These are phyloP conservation scores for Aphanoascus verrucosus DNA, from an alignment of 2,329 filamentous ascomycete species.

Conservation along the genomic window DNA sequence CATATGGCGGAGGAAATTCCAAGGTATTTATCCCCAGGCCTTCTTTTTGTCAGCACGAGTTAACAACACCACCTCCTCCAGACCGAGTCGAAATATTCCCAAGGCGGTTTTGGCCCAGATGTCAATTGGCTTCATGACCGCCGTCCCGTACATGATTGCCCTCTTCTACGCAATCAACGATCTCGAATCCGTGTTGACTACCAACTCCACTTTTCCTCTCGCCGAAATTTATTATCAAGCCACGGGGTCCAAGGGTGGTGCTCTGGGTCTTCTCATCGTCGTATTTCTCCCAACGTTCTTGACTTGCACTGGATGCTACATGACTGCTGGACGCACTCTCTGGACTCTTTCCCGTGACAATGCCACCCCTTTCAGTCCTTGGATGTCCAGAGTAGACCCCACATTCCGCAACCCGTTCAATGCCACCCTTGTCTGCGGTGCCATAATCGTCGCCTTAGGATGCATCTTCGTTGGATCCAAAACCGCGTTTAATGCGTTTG, in stretches of 20 bases:
- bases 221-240: slow-evolving; percentile 41
- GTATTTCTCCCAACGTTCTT: slow-evolving; percentile 46
- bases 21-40: slow-evolving; percentile 18
- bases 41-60: neutral
- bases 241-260: slow-evolving; percentile 40
- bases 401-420: slow-evolving; percentile 49
- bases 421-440: slow-evolving; percentile 46
- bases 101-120: slow-evolving; percentile 43
- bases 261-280: slow-evolving; percentile 49
- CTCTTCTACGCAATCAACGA: slow-evolving; percentile 44
- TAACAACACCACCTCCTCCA: slow-evolving; percentile 12
- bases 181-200: slow-evolving; percentile 31
- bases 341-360: slow-evolving; percentile 42
- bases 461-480: slow-evolving; percentile 47
- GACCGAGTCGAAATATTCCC: slow-evolving; percentile 37
- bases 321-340: slow-evolving; percentile 51
- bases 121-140: slow-evolving; percentile 38
- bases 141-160: slow-evolving; percentile 41
- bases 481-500: slow-evolving; percentile 48
- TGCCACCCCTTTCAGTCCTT: slow-evolving; percentile 45
- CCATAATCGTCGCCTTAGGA: slow-evolving; percentile 44
- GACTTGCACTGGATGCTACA: slow-evolving; percentile 45
- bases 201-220: slow-evolving; percentile 36
- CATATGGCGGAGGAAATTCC: slow-evolving; percentile 58
- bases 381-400: slow-evolving; percentile 38